Percentiles rank a stretch among this genome's conserved stretches.
These are phyloP conservation scores for Lyophyllum semitale DNA, from an alignment of 768 basidiomycete genomes.

Conservation along the genomic window DNA sequence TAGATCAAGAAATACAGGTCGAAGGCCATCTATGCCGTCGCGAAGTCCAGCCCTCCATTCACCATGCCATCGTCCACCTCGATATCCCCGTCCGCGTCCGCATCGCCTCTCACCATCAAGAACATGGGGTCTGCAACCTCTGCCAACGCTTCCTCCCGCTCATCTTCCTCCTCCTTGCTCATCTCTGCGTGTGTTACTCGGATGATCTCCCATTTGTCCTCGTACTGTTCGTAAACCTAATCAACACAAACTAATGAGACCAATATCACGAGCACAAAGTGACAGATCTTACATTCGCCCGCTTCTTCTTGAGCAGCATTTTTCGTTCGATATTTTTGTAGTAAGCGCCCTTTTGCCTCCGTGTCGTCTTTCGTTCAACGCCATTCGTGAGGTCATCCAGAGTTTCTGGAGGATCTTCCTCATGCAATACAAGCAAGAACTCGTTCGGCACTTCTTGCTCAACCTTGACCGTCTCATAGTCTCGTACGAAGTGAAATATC, in stretches of 20 bases:
- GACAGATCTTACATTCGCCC: slow-evolving; percentile 61
- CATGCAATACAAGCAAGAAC: slow-evolving; percentile 75
- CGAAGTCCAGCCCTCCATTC: slow-evolving; percentile 37
- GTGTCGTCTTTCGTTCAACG: slow-evolving; percentile 23
- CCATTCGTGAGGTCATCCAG: slow-evolving; percentile 38
- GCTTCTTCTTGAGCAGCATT: slow-evolving; percentile 84
- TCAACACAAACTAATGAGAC: slow-evolving; percentile 4
- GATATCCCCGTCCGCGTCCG: slow-evolving; percentile 66
- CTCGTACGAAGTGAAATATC: slow-evolving; percentile 74
- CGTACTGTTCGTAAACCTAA: slow-evolving; percentile 70
- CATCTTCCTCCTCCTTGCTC: slow-evolving; percentile 73
- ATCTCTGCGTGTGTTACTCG: slow-evolving; percentile 71
- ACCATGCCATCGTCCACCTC: slow-evolving; percentile 40
- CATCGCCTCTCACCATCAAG: slow-evolving; percentile 53
- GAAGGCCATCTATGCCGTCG: slow-evolving; percentile 1
- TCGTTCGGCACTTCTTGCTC: slow-evolving; percentile 88
- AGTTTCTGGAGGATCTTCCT: slow-evolving; percentile 43
- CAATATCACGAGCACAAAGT: background rate
- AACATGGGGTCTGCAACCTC: slow-evolving; percentile 76
- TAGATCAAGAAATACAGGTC: background rate
- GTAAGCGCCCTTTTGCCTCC: slow-evolving; percentile 68
- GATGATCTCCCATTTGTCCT: slow-evolving; percentile 83
- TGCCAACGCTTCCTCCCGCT: slow-evolving; percentile 76
- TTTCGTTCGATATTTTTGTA: slow-evolving; percentile 90
- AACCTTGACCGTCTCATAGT: slow-evolving; percentile 86